Evolutionary conservation across 2,329 filamentous ascomycete genomes (phyloP), one percentile per base, ranked within the genome.

Genomic region (Colletotrichum gloeosporioides): DNA sequence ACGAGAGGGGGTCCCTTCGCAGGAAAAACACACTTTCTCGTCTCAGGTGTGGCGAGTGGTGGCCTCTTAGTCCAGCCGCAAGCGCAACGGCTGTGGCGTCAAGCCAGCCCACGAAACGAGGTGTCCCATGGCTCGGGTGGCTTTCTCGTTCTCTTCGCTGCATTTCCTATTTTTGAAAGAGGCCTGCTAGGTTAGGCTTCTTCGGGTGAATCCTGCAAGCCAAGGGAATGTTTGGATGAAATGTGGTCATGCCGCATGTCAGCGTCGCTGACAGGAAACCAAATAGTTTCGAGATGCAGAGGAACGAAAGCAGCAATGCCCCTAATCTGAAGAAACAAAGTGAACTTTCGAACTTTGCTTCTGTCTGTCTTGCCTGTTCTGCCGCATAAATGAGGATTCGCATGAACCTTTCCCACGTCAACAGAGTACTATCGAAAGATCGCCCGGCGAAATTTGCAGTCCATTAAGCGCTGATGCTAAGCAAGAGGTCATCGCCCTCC

Each of bases 141-240:
- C 53, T 68, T 12, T n/a, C 44, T 57, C 27, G n/a, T n/a, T n/a
- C n/a, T 34, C 15, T 10, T 55, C 22, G 8, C 49, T 8, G 39
- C n/a, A 31, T 25, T 71, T 57, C 68, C 29, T 67, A 44, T 55
- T 55, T 27, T 66, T 64, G 44, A 49, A 49, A 22, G 29, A 68
- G 36, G 18, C 25, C 18, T 63, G 10, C 55, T 44, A 44, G 63
- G 31, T 59, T 34, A 3, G 27, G 34, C 12, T 67, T 53, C 36
- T 70, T 36, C 27, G 57, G 68, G 29, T 63, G 57, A 49, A 70
- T 70, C 57, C 68, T 62, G 34, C 25, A 12, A 44, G 59, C 59
- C 71, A 71, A 74, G 44, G 34, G 49, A 71, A 44, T 65, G 59
- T 74, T 70, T n/a, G 34, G 67, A 74, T 59, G 71, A 69, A 63